These are phyloP conservation scores for Ustilago trichophora DNA, from an alignment of 1,284 basidiomycete genomes.

Conservation along the genomic window DNA sequence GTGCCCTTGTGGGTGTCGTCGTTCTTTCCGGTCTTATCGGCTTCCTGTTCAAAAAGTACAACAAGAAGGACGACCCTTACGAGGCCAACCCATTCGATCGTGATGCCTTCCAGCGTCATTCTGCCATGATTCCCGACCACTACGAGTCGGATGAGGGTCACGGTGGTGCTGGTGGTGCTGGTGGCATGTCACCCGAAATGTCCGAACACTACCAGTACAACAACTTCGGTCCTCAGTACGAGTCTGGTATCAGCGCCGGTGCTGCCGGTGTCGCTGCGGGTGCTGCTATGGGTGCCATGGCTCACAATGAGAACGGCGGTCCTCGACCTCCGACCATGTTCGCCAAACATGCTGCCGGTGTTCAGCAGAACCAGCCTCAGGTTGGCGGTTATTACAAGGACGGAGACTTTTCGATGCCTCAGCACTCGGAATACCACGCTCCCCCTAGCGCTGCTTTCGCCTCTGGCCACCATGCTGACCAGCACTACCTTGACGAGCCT, in stretches of 20 bases:
- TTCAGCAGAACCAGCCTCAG: conserved; percentile 36
- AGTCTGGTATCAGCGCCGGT: conserved; percentile 39
- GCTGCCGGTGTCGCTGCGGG: conserved; percentile 23
- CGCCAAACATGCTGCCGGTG: conserved; percentile 58
- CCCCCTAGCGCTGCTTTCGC: conserved; percentile 41
- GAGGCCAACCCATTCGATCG: conserved; percentile 65
- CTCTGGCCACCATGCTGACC: conserved; percentile 8
- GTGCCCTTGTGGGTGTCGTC: conserved; percentile 64
- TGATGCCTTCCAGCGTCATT: conserved; percentile 64
- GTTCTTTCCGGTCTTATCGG: conserved; percentile 62
- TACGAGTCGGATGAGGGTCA: conserved; percentile 59
- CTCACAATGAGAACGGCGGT: conserved; percentile 55
- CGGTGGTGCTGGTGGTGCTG: conserved; percentile 12
- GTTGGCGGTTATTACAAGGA: conserved; percentile 53
- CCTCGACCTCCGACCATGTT: conserved; percentile 67
- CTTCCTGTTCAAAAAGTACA: conserved; percentile 64
- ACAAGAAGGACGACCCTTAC: conserved; percentile 60
- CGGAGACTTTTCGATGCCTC: conserved; percentile 27
- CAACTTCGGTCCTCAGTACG: conserved; percentile 40
- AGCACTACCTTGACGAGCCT: conserved; percentile 40
- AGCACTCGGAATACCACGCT: conserved; percentile 27
- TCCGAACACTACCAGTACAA: conserved; percentile 50
- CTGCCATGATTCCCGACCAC: conserved; percentile 63
- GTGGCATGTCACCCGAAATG: conserved; percentile 47
- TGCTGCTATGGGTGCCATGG: no score